Percentiles rank a stretch among this genome's conserved stretches.
phyloP scores from a whole-genome alignment of 768 basidiomycete genomes.

The Termitomyces sp. region DNA sequence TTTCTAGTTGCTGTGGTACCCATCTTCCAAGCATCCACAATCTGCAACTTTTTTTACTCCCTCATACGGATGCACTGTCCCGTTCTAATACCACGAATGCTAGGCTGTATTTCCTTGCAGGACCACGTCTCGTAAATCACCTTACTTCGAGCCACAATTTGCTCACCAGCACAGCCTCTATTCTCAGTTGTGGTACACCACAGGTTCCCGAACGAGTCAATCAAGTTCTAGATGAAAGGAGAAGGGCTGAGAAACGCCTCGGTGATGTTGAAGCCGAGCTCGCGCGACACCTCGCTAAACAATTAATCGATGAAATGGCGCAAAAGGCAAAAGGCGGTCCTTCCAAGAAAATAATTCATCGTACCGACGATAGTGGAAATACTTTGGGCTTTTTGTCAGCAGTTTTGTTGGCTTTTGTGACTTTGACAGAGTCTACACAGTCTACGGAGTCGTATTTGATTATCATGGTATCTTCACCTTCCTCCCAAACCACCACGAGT shows the following conservation, averaged over 20 bases:
- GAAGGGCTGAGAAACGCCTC: slow-evolving; percentile 62
- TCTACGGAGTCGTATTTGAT: slow-evolving; percentile 17
- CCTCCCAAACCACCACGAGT: slow-evolving; percentile 28
- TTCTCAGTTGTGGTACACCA: slow-evolving; percentile 64
- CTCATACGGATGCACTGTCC: slow-evolving; percentile 64
- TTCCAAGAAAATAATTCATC: slow-evolving; percentile 50
- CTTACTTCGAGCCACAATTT: slow-evolving; percentile 54
- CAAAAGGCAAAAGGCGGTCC: slow-evolving; percentile 21
- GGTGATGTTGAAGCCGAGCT: slow-evolving; percentile 69
- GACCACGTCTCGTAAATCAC: slow-evolving; percentile 67
- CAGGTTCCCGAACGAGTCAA: slow-evolving; percentile 67
- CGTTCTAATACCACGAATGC: slow-evolving; percentile 60
- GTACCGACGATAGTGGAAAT: slow-evolving; percentile 59
- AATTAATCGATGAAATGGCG: slow-evolving; percentile 34
- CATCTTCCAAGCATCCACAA: slow-evolving; percentile 78
- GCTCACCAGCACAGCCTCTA: slow-evolving; percentile 52
- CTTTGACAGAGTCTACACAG: slow-evolving; percentile 16
- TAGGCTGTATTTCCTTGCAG: slow-evolving; percentile 80
- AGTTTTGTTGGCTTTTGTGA: slow-evolving; percentile 46
- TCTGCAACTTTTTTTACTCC: slow-evolving; percentile 67
- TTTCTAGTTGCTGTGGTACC: slow-evolving; percentile 71
- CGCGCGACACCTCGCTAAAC: slow-evolving; percentile 43
- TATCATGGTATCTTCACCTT: slow-evolving; percentile 55
- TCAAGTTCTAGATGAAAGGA: slow-evolving; percentile 65
- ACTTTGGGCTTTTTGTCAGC: slow-evolving; percentile 58